phyloP scores from a whole-genome alignment of 768 basidiomycete species.

The Xerocomus spinulosus region DNA sequence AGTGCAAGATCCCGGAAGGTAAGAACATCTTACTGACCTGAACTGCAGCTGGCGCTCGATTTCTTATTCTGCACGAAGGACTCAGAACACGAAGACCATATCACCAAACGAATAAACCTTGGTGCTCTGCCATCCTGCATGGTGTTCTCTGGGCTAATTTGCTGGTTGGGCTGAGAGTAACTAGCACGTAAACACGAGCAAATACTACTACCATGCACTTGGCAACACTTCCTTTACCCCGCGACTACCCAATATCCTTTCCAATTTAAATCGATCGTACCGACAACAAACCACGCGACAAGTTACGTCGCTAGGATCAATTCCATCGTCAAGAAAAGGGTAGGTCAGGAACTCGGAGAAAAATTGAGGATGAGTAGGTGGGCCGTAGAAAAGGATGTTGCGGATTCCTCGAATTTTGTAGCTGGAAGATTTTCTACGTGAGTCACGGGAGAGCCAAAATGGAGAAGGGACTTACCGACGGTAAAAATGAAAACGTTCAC shows the following conservation, averaged over 20 bases:
- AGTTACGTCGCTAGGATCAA: slow-evolving; percentile 84
- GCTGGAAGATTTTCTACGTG: slow-evolving; percentile 35
- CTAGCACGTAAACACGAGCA: slow-evolving; percentile 14
- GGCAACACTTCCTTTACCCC: slow-evolving; percentile 17
- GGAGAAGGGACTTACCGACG: slow-evolving; percentile 49
- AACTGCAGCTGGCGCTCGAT: slow-evolving; percentile 90
- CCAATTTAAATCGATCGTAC: slow-evolving; percentile 85
- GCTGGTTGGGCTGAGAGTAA: neutral
- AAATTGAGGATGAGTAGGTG: slow-evolving; percentile 87
- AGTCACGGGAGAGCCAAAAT: neutral
- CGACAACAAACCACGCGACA: slow-evolving; percentile 78
- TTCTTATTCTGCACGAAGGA: slow-evolving; percentile 70
- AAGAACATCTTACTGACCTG: slow-evolving; percentile 50
- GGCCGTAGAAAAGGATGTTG: slow-evolving; percentile 90
- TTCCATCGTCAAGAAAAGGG: slow-evolving; percentile 86
- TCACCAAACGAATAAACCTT: slow-evolving; percentile 40
- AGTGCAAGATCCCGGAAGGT: slow-evolving; percentile 5
- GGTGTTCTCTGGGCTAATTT: slow-evolving; percentile 1
- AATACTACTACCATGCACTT: slow-evolving; percentile 4
- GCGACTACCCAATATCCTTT: slow-evolving; percentile 54
- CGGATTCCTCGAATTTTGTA: slow-evolving; percentile 92
- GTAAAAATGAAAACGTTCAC: slow-evolving; percentile 99
- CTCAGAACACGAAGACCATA: neutral
- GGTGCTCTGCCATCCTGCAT: slow-evolving; percentile 85
- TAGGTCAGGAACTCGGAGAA: slow-evolving; percentile 87